A percentile compares a stretch with the other conserved stretches of the same genome.
Conservation (phyloP, 352 stramenopile species). For the Salisapilia sapeloensis region DNA sequence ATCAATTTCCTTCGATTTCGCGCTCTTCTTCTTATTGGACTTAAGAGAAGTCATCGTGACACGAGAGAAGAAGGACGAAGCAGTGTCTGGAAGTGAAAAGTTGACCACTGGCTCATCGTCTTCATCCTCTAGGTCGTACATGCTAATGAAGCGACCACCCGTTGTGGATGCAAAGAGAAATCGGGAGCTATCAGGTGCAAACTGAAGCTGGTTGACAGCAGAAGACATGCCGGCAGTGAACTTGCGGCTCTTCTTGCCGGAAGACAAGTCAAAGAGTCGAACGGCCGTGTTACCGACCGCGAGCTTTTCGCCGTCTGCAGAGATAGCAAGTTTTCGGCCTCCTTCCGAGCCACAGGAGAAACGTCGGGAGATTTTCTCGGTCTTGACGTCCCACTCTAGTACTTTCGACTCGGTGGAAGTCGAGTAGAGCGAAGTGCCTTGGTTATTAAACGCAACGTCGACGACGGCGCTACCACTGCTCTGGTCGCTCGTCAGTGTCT, state of each 20-base stretch:
- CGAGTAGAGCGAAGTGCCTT: slow-evolving; percentile 48
- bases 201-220: slow-evolving; percentile 46
- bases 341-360: slow-evolving; percentile 39
- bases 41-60: slow-evolving; percentile 2
- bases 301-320: slow-evolving; percentile 36
- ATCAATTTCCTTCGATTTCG: slow-evolving; percentile 6
- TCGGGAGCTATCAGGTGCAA: slow-evolving; percentile 33
- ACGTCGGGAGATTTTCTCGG: slow-evolving; percentile 29
- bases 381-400: slow-evolving; percentile 56
- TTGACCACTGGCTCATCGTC: slow-evolving; percentile 54
- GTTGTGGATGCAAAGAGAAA: slow-evolving; percentile 62
- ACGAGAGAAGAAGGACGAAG: slow-evolving; percentile 23
- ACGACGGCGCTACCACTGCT: slow-evolving; percentile 24
- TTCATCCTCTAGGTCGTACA: slow-evolving; percentile 54
- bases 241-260: slow-evolving; percentile 66
- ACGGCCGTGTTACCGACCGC: slow-evolving; percentile 42
- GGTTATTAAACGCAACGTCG: slow-evolving; percentile 54
- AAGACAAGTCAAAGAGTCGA: slow-evolving; percentile 57
- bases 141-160: slow-evolving; percentile 62
- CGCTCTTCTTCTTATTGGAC: slow-evolving; percentile 37
- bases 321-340: slow-evolving; percentile 47
- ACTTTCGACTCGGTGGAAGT: slow-evolving; percentile 58
- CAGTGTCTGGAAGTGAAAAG: slow-evolving; percentile 53
- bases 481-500: slow-evolving; percentile 29
- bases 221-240: slow-evolving; percentile 56